Conservation (phyloP, 169 alveolate genomes). For the Eimeria necatrix region DNA sequence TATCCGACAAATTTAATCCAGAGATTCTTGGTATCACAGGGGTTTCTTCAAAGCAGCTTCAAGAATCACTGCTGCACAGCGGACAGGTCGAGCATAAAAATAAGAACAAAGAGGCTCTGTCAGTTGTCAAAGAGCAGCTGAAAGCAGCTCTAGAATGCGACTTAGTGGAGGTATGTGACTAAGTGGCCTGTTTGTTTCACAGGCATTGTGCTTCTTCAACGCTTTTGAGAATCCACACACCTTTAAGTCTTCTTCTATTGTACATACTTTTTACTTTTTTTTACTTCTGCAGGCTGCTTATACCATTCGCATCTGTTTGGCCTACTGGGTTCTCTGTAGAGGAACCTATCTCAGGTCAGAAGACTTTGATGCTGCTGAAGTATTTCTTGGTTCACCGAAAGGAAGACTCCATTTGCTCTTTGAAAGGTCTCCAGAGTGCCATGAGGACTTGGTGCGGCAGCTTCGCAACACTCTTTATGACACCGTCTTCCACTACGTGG, state of each 20-base stretch:
- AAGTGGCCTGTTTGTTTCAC: neutral
- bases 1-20: constrained; percentile 48
- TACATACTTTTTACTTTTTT: neutral
- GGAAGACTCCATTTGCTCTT: constrained; percentile 16
- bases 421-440: neutral
- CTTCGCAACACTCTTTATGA: constrained; percentile 41
- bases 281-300: constrained; percentile 12
- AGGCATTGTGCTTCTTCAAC: neutral
- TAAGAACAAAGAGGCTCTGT: neutral
- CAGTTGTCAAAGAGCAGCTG: constrained; percentile 22
- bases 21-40: constrained; percentile 28
- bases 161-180: constrained; percentile 12
- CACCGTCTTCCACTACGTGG: constrained; percentile 12
- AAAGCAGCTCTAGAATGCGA: neutral
- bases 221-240: neutral
- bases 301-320: constrained; percentile 53
- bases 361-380: constrained; percentile 21
- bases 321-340: constrained; percentile 44
- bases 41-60: neutral
- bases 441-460: neutral
- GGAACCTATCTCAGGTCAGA: constrained; percentile 38
- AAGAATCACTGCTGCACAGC: constrained; percentile 36
- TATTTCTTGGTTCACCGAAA: constrained; percentile 27
- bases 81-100: neutral
- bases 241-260: neutral